These are phyloP conservation scores for Pythium phragmitis DNA, from an alignment of 352 stramenopile genomes.

Conservation along the genomic window DNA sequence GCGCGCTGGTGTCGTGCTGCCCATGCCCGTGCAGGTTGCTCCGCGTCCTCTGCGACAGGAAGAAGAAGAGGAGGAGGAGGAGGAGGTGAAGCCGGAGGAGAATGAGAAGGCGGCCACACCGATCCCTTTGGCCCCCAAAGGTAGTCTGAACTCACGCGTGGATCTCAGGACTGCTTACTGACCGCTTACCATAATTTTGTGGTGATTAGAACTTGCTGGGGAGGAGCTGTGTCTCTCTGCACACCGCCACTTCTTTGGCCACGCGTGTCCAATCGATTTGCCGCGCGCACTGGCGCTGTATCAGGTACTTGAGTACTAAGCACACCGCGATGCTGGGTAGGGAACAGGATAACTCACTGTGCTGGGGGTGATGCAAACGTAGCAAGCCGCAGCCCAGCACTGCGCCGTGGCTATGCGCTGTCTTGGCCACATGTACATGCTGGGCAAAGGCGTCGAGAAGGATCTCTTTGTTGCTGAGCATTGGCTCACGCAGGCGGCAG, in stretches of 20 bases:
- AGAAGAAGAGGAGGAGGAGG: constrained; percentile 3
- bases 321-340: too few species aligned
- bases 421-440: constrained; percentile 62
- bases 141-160: neutral
- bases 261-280: constrained; percentile 39
- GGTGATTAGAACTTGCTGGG: constrained; percentile 5
- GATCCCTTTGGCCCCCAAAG: neutral
- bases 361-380: too few species aligned
- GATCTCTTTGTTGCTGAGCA: constrained; percentile 54
- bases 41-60: neutral
- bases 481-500: constrained; percentile 39
- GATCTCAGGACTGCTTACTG: neutral
- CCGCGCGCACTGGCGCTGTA: constrained; percentile 54
- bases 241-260: constrained; percentile 66
- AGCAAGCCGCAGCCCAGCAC: constrained; percentile 54
- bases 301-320: constrained; percentile 30
- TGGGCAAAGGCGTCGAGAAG: constrained; percentile 44
- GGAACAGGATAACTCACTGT: too few species aligned
- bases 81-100: neutral
- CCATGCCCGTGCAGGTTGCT: constrained; percentile 35
- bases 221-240: constrained; percentile 55
- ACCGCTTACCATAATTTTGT: neutral
- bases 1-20: constrained; percentile 46
- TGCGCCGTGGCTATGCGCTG: constrained; percentile 51
- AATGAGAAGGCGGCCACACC: neutral